Evolutionary conservation across 371 early-diverging fungal species (phyloP), one percentile per base, ranked within the genome.

Genomic region (Paraphysoderma sedebokerense): DNA sequence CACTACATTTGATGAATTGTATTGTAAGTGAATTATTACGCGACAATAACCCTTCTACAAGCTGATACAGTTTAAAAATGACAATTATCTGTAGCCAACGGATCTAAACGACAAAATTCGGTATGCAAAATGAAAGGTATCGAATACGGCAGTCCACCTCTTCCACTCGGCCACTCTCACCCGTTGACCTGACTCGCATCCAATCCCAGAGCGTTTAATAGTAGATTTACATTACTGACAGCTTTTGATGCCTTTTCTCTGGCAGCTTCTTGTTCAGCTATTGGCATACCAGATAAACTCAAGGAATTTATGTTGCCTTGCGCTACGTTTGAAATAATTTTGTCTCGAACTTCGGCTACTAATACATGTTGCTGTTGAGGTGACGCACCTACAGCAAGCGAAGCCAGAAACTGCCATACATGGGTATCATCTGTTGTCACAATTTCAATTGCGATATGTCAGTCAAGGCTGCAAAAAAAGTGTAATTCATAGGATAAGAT

Each of bases 381-480:
- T 0, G 85, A 78, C 0, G 95, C 92, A 13, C 87, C 86, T 0
- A 89, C 82, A 2, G 92, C 92, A 68, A 96, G 73, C 1, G 92
- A 82, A 3, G 97, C 90, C 64, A 96, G 66, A 53, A 96, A 96
- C 62, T 93, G 93, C 97, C 97, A 96, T n/a, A 92, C 87, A 55
- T 86, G 85, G 47, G 82, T 73, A 55, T 93, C 92, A 55, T 92
- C 90, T 3, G 73, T 59, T 38, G 29, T n/a, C n/a, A n/a, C 45
- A 11, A 22, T 15, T 15, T 22, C 45, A 23, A 31, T 27, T 27
- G 28, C 45, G 23, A n/a, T n/a, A n/a, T n/a, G n/a, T 29, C 52
- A n/a, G 27, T 19, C 28, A n/a, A 8, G 11, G n/a, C 51, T 6
- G 28, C 33, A n/a, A n/a, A n/a, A n/a, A n/a, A n/a, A n/a, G n/a